A percentile compares a stretch with the other conserved stretches of the same genome.
Evolutionary conservation across 805 yeast species (phyloP).

Genomic region (Myxozyma geophila): DNA sequence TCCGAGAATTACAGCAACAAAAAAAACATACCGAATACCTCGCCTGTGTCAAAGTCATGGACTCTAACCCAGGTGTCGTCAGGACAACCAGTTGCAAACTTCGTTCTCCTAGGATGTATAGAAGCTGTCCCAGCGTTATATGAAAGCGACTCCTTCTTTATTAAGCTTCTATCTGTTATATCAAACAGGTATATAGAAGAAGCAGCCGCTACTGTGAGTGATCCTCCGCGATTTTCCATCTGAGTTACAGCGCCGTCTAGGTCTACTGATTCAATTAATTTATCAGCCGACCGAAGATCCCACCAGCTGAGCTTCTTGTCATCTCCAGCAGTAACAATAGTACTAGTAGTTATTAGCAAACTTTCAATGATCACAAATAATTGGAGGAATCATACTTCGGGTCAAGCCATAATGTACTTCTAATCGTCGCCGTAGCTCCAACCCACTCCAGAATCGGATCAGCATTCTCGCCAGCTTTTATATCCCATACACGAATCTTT

Average conservation of each 20-base stretch:
- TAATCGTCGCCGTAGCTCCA: slow-evolving; percentile 34
- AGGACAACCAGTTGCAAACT: slow-evolving; percentile 41
- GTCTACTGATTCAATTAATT: slow-evolving; percentile 13
- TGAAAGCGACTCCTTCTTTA: slow-evolving; percentile 36
- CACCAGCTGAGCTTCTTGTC: slow-evolving; percentile 42
- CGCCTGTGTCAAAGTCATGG: slow-evolving; percentile 38
- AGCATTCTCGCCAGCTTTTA: slow-evolving; percentile 11
- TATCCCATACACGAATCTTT: slow-evolving; percentile 39
- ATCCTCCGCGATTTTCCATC: slow-evolving; percentile 37
- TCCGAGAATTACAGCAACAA: background rate
- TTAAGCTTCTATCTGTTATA: slow-evolving; percentile 25
- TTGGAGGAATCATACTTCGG: slow-evolving; percentile 9
- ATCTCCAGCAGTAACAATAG: slow-evolving; percentile 37
- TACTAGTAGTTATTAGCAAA: slow-evolving; percentile 3
- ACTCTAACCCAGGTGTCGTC: slow-evolving; percentile 45
- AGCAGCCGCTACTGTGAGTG: slow-evolving; percentile 39
- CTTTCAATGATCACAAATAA: background rate
- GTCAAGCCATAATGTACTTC: slow-evolving; percentile 39
- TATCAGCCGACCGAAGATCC: slow-evolving; percentile 35
- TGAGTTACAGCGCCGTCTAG: slow-evolving; percentile 36
- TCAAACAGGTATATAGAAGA: slow-evolving; percentile 36
- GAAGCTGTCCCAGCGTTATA: slow-evolving; percentile 42
- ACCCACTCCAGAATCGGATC: slow-evolving; percentile 36
- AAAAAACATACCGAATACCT: slow-evolving; percentile 7
- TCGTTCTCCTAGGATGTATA: slow-evolving; percentile 33